These are phyloP conservation scores for Abrus pulchellus DNA, from an alignment of 306 rosid species.

Conservation along the genomic window DNA sequence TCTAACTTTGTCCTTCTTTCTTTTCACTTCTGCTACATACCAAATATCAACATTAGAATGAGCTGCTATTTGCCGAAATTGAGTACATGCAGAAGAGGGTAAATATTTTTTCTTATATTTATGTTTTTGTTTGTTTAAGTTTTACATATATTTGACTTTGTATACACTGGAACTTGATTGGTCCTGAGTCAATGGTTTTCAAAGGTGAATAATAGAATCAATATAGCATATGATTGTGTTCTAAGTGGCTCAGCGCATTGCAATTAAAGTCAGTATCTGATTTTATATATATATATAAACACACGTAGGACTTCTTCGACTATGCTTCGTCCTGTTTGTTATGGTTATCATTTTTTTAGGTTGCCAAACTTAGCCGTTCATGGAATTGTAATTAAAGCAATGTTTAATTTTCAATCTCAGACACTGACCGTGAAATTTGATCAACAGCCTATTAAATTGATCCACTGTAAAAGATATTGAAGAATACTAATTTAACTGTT, in stretches of 20 bases:
- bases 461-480: conserved; percentile 16
- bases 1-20: conserved; percentile 43
- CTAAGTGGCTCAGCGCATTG: not conserved
- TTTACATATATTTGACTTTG: conserved; percentile 1
- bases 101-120: not conserved
- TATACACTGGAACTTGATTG: conserved; percentile 2
- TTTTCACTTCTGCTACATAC: conserved; percentile 42
- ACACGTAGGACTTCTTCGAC: not conserved
- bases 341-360: not conserved
- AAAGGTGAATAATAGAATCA: conserved; percentile 4
- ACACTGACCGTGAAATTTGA: not conserved
- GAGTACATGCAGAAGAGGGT: conserved; percentile 93
- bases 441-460: not conserved
- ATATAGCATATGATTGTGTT: conserved; percentile 1
- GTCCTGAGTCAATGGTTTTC: conserved; percentile 9
- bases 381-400: not conserved
- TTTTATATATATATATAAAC: not conserved
- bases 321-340: not conserved
- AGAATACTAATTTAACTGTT: not conserved
- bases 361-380: not conserved
- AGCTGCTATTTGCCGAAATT: conserved; percentile 85
- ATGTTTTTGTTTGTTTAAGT: not conserved
- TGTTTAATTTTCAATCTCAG: conserved; percentile 6
- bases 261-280: conserved; percentile 8
- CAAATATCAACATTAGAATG: conserved; percentile 63